Conservation (phyloP, 177 flowering plant genomes). For the Tripterygium wilfordii region DNA sequence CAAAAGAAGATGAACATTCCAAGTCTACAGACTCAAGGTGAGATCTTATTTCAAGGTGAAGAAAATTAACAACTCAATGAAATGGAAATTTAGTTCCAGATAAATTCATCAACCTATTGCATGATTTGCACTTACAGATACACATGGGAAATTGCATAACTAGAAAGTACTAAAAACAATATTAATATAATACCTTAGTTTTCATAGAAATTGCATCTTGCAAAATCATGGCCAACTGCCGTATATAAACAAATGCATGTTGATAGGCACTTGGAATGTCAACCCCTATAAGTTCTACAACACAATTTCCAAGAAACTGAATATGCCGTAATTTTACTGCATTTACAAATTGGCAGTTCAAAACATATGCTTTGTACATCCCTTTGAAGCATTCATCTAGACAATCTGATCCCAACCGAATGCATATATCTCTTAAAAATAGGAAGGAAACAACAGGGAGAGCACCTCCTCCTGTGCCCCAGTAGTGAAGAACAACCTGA, state of each 20-base stretch:
- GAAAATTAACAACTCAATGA: too few species aligned
- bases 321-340: constrained; percentile 77
- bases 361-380: constrained; percentile 84
- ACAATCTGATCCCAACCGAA: constrained; percentile 80
- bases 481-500: constrained; percentile 86
- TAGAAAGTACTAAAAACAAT: too few species aligned
- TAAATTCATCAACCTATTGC: too few species aligned
- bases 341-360: constrained; percentile 72
- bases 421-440: constrained; percentile 78
- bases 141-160: too few species aligned
- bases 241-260: constrained; percentile 82
- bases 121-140: too few species aligned
- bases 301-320: constrained; percentile 79
- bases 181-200: constrained; percentile 53
- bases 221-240: constrained; percentile 84
- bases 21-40: too few species aligned
- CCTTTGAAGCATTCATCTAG: constrained; percentile 82
- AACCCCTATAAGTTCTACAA: constrained; percentile 66
- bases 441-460: constrained; percentile 80
- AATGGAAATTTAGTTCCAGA: too few species aligned
- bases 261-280: constrained; percentile 82
- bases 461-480: constrained; percentile 94
- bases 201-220: constrained; percentile 63
- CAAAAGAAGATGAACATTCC: too few species aligned
- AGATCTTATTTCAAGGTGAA: too few species aligned